These are phyloP conservation scores for Phytophthora tentaculata DNA, from an alignment of 352 stramenopile species.

Conservation along the genomic window DNA sequence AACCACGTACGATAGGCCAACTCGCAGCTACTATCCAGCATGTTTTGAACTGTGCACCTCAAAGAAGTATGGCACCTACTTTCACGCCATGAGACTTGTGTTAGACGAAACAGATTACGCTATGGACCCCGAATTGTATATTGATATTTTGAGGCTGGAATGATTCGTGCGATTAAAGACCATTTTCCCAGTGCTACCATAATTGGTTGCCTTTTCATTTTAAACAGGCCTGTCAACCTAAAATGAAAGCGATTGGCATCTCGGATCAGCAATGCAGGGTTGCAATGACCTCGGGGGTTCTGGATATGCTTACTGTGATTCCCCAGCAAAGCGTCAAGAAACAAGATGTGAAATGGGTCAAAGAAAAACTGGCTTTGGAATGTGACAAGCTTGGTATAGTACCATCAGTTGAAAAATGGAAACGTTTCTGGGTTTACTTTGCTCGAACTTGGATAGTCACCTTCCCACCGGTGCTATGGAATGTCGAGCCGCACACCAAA, in stretches of 20 bases:
- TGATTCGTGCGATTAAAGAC: conserved; percentile 16
- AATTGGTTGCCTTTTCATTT: conserved; percentile 18
- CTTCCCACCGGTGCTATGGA: too few species aligned
- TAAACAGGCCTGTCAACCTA: conserved; percentile 9
- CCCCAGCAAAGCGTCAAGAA: too few species aligned
- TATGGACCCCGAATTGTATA: conserved; percentile 19
- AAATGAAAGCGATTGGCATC: conserved; percentile 17
- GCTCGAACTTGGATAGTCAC: too few species aligned
- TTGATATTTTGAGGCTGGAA: conserved; percentile 26
- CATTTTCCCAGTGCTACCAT: conserved; percentile 14
- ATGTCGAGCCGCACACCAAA: too few species aligned
- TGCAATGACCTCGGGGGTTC: too few species aligned
- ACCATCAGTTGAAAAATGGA: too few species aligned
- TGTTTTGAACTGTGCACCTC: conserved; percentile 15
- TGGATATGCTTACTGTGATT: too few species aligned
- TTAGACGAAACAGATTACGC: background rate
- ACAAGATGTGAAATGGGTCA: too few species aligned
- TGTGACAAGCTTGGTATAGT: too few species aligned
- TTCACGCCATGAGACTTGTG: conserved; percentile 21
- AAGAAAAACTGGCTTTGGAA: too few species aligned
- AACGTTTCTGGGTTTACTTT: too few species aligned
- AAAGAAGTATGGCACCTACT: conserved; percentile 19
- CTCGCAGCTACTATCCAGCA: conserved; percentile 5
- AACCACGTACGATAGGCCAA: conserved; percentile 18
- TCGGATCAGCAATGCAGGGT: background rate